phyloP scores from a whole-genome alignment of 345 rosid genomes.

The Aurinia saxatilis region DNA sequence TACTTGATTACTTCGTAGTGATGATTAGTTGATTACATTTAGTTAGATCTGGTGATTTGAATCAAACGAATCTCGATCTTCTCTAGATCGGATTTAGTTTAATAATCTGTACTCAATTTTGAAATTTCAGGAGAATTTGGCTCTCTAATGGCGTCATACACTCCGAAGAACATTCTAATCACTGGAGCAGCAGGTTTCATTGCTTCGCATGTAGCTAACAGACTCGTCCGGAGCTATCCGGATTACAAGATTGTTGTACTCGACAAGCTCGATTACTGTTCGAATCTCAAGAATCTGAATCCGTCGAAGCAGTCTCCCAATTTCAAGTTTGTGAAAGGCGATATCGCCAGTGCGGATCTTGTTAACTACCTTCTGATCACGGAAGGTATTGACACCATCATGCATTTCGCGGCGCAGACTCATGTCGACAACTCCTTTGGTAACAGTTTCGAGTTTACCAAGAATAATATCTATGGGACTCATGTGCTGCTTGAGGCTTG shows the following conservation, averaged over 20 bases:
- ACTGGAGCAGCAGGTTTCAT: constrained; percentile 87
- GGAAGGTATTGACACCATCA: constrained; percentile 73
- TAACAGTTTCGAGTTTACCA: constrained; percentile 81
- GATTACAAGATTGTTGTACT: constrained; percentile 75
- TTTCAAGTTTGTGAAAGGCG: constrained; percentile 75
- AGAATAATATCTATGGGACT: constrained; percentile 74
- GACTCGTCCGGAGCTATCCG: constrained; percentile 61
- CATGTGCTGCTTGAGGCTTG: constrained; percentile 82
- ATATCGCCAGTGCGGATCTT: constrained; percentile 69
- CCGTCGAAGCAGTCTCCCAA: constrained; percentile 55
- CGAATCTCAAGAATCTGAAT: constrained; percentile 60
- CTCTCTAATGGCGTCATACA: constrained; percentile 35
- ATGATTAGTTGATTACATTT: background rate
- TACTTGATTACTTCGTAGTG: background rate
- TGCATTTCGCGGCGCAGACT: constrained; percentile 89
- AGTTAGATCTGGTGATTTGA: constrained; percentile 8
- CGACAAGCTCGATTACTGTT: constrained; percentile 82
- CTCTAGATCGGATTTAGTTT: background rate
- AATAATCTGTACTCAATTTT: background rate
- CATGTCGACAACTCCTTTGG: constrained; percentile 84
- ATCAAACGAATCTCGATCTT: background rate
- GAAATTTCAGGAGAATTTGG: background rate
- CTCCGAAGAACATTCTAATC: constrained; percentile 68
- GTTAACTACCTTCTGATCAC: constrained; percentile 82
- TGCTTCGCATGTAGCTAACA: constrained; percentile 67